Evolutionary conservation across 495 filamentous ascomycete genomes (phyloP).

Genomic region (Penicillium flavigenum): DNA sequence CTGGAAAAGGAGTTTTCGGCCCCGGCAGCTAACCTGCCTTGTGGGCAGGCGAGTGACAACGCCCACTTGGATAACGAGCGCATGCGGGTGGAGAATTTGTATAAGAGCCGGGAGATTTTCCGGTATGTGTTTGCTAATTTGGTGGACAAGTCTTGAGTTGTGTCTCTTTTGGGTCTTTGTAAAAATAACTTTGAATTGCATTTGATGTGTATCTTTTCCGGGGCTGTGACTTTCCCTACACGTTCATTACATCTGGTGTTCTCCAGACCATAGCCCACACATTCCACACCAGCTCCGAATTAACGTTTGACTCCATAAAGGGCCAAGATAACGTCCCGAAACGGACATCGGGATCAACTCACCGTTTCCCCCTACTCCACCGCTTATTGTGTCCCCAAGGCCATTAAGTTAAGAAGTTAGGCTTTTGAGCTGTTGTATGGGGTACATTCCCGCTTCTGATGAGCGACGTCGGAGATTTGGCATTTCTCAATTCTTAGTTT

Average conservation of each 20-base stretch:
- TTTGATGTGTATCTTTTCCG: not conserved
- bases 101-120: constrained; percentile 91
- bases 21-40: constrained; percentile 89
- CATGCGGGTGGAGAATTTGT: constrained; percentile 79
- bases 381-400: not conserved
- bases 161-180: not conserved
- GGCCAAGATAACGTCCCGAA: not conserved
- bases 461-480: not conserved
- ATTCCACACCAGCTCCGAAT: too few species aligned
- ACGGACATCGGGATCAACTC: not conserved
- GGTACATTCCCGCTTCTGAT: not conserved
- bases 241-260: not conserved
- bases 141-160: constrained; percentile 44
- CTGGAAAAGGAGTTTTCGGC: constrained; percentile 93
- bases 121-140: constrained; percentile 75
- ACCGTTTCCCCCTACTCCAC: not conserved
- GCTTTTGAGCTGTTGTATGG: too few species aligned
- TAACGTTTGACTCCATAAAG: not conserved
- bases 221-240: not conserved
- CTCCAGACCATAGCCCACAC: not conserved
- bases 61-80: constrained; percentile 96
- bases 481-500: not conserved
- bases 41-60: constrained; percentile 90
- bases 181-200: constrained; percentile 10
- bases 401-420: not conserved